Base-by-base conservation (phyloP, 257 asterid genomes). In the Solanum peruvianum region DNA sequence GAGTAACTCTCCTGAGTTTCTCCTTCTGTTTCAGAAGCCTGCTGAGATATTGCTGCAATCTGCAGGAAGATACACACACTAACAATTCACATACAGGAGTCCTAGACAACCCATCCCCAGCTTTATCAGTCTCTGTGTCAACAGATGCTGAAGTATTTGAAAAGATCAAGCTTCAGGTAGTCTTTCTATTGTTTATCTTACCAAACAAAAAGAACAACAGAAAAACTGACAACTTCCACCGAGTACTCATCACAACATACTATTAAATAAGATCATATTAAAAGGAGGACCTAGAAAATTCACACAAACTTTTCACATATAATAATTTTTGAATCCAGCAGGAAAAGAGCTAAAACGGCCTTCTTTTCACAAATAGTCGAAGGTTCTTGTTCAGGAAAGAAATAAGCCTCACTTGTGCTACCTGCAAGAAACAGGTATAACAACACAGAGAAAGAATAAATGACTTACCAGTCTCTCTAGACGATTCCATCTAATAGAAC, bases 401-500 rank as follows among this genome's bases (percentile, higher is more conserved):
- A 16, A 45, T 78, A 45, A 45, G 39, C 84, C n/a, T 45, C 41
- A 15, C 41, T 45, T 45, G n/a, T 27, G 58, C 39, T 44, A 16
- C 84, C 66, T 45, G 84, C 84, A 78, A 49, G 42, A 81, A 49
- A 80, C 67, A 49, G 29, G 45, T 49, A 49, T 11, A 81, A 81
- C 66, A 80, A 18, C 44, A 15, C 39, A 27, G 10, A 81, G 44
- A 81, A 41, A 56, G 84, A 14, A 71, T 21, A 58, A 86, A 86
- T 27, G 69, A 91, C 94, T 56, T 86, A 94, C 99, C 98, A 97
- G 88, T 91, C 92, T 93, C 90, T 97, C 99, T 37, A 97, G 94
- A 42, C 99, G 97, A 90, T 93, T 94, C 99, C 99, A 97, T 90
- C 99, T 91, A 85, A 97, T 89, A 29, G 98, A 94, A 86, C 99